phyloP scores from a whole-genome alignment of 2,329 filamentous ascomycete genomes.

The Coniella vitis region DNA sequence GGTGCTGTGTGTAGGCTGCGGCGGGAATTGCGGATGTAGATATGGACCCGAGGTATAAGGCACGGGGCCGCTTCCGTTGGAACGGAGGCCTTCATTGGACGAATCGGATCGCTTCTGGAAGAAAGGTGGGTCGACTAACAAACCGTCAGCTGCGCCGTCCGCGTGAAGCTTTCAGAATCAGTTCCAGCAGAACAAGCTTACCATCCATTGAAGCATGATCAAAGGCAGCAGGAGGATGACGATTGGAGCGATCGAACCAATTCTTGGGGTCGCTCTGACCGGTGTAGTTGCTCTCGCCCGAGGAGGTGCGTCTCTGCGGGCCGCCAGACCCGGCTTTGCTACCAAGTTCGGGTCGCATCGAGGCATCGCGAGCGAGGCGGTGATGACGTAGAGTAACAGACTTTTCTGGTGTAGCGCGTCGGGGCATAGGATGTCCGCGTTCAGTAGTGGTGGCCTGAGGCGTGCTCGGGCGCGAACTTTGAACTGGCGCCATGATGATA shows the following conservation, averaged over 20 bases:
- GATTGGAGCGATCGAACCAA: slow-evolving; percentile 50
- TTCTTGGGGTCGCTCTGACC: slow-evolving; percentile 42
- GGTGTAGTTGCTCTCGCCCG: slow-evolving; percentile 43
- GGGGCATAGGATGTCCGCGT: slow-evolving; percentile 35
- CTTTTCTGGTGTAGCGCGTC: slow-evolving; percentile 36
- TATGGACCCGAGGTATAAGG: slow-evolving; percentile 15
- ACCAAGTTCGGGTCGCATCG: slow-evolving; percentile 18
- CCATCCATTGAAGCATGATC: slow-evolving; percentile 42
- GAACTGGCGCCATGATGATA: slow-evolving; percentile 25
- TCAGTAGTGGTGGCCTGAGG: slow-evolving; percentile 20
- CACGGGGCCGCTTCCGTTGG: slow-evolving; percentile 17
- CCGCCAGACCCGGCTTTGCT: slow-evolving; percentile 14
- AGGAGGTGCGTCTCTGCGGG: slow-evolving; percentile 34
- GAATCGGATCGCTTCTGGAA: slow-evolving; percentile 47
- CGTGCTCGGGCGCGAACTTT: slow-evolving; percentile 19
- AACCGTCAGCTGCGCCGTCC: neutral
- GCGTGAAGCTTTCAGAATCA: too few species aligned
- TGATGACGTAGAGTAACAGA: slow-evolving; percentile 44
- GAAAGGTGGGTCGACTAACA: slow-evolving; percentile 45
- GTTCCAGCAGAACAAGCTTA: slow-evolving; percentile 19
- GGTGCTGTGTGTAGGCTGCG: slow-evolving; percentile 40
- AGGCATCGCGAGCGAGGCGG: slow-evolving; percentile 36
- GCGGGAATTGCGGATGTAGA: slow-evolving; percentile 1
- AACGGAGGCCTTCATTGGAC: slow-evolving; percentile 37
- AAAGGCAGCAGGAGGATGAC: slow-evolving; percentile 38